These are phyloP conservation scores for Amaranthus hypochondriacus DNA, from an alignment of 148 eudicot species.

Conservation along the genomic window DNA sequence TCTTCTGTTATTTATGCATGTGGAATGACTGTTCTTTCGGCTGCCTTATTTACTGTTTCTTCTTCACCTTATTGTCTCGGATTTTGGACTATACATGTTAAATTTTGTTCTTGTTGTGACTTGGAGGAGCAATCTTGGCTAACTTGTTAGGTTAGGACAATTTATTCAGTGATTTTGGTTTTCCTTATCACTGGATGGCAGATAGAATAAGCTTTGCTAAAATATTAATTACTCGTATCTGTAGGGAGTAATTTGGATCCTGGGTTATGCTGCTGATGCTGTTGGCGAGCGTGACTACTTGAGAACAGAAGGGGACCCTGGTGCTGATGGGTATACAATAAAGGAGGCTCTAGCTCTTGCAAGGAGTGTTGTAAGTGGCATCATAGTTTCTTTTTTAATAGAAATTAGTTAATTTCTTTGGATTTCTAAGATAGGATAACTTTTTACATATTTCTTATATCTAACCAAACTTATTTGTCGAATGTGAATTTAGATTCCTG, in stretches of 20 bases:
- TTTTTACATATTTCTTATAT: background rate
- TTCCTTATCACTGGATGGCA: background rate
- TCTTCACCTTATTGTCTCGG: background rate
- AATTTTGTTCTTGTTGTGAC: background rate
- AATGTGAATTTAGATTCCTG: slow-evolving; percentile 53
- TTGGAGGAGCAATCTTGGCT: background rate
- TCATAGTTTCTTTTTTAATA: background rate
- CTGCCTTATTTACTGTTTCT: background rate
- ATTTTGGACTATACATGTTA: background rate
- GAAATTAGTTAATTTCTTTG: slow-evolving; percentile 4
- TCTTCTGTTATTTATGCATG: background rate
- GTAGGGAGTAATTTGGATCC: slow-evolving; percentile 35
- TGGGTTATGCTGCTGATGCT: slow-evolving; percentile 48
- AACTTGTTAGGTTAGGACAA: background rate
- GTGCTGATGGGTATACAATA: slow-evolving; percentile 87
- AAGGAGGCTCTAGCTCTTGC: slow-evolving; percentile 84
- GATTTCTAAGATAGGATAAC: background rate
- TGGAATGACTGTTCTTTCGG: slow-evolving; percentile 22
- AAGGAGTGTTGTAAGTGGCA: slow-evolving; percentile 80
- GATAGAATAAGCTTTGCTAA: slow-evolving; percentile 2
- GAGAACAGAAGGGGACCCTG: slow-evolving; percentile 97
- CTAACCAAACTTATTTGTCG: slow-evolving; percentile 4
- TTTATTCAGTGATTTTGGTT: background rate
- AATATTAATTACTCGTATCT: slow-evolving; percentile 12
- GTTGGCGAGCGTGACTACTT: slow-evolving; percentile 79